Conservation (phyloP, 1,284 basidiomycete species). For the Agaricales sp. region DNA sequence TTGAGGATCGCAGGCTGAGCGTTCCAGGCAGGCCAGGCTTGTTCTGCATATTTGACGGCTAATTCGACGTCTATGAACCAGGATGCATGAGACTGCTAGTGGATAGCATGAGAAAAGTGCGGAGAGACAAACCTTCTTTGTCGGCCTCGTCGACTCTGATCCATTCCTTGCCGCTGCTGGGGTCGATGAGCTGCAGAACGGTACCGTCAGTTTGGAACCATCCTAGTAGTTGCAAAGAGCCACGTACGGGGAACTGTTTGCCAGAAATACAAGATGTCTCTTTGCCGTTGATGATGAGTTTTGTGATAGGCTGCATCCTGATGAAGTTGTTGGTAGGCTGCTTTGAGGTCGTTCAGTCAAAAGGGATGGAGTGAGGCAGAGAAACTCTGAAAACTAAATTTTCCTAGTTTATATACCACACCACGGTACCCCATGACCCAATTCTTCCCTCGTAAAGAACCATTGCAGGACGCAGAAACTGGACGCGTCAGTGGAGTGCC, state of each 20-base stretch:
- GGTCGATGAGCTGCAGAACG: neutral
- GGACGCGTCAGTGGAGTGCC: too few species aligned
- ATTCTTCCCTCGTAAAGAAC: too few species aligned
- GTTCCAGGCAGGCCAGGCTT: slow-evolving; percentile 4
- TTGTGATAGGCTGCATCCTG: too few species aligned
- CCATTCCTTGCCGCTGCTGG: slow-evolving; percentile 1
- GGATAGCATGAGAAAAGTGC: neutral
- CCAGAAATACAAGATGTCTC: neutral
- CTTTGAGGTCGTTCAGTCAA: too few species aligned
- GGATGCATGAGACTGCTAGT: neutral
- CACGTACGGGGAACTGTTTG: neutral
- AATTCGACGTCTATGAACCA: slow-evolving; percentile 1
- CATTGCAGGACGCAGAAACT: too few species aligned
- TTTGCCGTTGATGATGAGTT: neutral
- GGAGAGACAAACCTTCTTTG: neutral
- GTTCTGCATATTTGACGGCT: slow-evolving; percentile 3
- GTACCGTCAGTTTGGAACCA: too few species aligned
- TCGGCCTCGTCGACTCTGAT: slow-evolving; percentile 1
- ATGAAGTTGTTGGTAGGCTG: too few species aligned
- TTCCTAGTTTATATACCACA: too few species aligned
- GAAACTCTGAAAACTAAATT: too few species aligned
- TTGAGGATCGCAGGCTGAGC: neutral
- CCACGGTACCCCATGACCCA: too few species aligned
- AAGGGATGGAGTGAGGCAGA: too few species aligned
- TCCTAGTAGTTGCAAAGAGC: too few species aligned